Evolutionary conservation across 768 basidiomycete species (phyloP).

Genomic region (Collybia sp.): DNA sequence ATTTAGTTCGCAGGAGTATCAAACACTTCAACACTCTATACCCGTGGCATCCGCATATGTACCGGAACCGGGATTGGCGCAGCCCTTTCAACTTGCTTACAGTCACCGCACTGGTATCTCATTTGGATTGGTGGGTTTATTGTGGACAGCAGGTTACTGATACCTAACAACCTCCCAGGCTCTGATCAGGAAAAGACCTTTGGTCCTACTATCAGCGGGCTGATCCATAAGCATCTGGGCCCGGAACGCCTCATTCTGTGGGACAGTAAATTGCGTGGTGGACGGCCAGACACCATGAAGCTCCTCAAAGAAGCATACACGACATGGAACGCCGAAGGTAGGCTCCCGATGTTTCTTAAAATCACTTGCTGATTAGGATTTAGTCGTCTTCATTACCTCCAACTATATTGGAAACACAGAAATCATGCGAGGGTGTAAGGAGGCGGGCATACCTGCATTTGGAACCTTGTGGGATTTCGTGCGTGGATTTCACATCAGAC

Average conservation of each 20-base stretch:
- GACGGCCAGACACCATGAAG: conserved; percentile 76
- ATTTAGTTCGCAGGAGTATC: conserved; percentile 71
- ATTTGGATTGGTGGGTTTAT: conserved; percentile 64
- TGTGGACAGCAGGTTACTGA: not conserved
- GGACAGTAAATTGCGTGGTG: conserved; percentile 72
- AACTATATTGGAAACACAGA: conserved; percentile 76
- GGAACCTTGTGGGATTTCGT: conserved; percentile 73
- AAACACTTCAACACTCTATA: conserved; percentile 77
- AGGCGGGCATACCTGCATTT: conserved; percentile 60
- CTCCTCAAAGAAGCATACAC: conserved; percentile 64
- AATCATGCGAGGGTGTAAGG: conserved; percentile 76
- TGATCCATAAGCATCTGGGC: conserved; percentile 67
- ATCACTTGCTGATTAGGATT: conserved; percentile 1
- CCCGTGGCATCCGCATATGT: conserved; percentile 75
- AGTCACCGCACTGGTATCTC: conserved; percentile 69
- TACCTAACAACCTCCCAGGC: conserved; percentile 31
- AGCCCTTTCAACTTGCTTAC: conserved; percentile 74
- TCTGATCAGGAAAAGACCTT: conserved; percentile 84
- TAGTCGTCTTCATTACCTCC: conserved; percentile 82
- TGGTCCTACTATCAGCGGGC: conserved; percentile 59
- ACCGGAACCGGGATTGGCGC: conserved; percentile 82
- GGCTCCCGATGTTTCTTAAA: not conserved
- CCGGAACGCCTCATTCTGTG: conserved; percentile 73
- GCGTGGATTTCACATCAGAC: conserved; percentile 11
- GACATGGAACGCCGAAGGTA: conserved; percentile 70